Conservation (phyloP, 1,284 basidiomycete genomes). For the Ceratobasidium sp. region DNA sequence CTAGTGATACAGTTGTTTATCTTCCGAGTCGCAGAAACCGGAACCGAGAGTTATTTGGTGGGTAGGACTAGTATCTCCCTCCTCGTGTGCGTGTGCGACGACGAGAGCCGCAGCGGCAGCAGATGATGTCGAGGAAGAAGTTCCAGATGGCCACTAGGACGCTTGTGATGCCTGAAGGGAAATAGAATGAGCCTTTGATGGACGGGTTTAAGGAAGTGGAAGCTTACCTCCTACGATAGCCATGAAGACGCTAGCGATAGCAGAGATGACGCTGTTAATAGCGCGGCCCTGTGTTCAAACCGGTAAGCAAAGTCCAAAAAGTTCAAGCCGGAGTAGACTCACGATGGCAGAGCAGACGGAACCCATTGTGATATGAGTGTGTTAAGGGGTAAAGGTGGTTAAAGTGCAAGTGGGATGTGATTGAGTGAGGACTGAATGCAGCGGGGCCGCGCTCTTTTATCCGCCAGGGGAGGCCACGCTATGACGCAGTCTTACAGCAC, state of each 20-base stretch:
- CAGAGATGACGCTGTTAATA: constrained; percentile 45
- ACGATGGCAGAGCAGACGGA: constrained; percentile 45
- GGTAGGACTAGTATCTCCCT: constrained; percentile 22
- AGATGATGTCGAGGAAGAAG: constrained; percentile 47
- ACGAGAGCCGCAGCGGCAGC: constrained; percentile 46
- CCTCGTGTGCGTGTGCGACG: constrained; percentile 36
- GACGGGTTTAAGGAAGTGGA: background rate
- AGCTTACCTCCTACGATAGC: constrained; percentile 46
- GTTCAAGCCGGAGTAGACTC: background rate
- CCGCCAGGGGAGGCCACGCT: no score
- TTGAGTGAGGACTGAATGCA: background rate
- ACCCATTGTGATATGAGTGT: constrained; percentile 34
- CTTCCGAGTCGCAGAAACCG: background rate
- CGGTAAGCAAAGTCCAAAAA: background rate
- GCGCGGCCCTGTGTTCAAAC: constrained; percentile 30
- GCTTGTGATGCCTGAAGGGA: constrained; percentile 17
- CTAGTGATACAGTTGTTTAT: background rate
- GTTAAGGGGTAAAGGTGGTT: background rate
- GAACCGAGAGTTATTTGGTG: background rate
- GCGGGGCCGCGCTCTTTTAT: constrained; percentile 3
- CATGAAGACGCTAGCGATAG: constrained; percentile 45
- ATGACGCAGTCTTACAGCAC: background rate
- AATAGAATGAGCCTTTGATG: background rate
- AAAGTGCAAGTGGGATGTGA: constrained; percentile 2
- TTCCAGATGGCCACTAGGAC: constrained; percentile 47